Base-by-base conservation (phyloP, 768 basidiomycete species). In the Tylopilus plumbeoviolaceoides region DNA sequence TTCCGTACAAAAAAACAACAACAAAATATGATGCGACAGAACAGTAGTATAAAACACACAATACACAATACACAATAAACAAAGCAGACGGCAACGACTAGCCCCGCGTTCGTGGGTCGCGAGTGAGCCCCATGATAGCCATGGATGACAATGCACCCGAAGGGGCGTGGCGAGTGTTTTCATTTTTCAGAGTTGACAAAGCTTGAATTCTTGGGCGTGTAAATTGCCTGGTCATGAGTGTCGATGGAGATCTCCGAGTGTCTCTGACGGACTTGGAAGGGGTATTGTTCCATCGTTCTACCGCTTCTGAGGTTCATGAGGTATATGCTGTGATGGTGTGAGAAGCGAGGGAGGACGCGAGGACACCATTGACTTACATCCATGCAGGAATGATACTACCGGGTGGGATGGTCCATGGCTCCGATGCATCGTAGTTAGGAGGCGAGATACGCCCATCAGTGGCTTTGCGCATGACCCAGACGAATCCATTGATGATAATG, bases 331-430 rank as follows among this genome's bases (percentile, higher is more conserved):
- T 30, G 45, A 17, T 7, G 7, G 44, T 7, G 18, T 60, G 14
- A 59, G 51, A 42, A 4, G 17, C 10, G 4, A 36, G 14, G 7
- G 33, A 28, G 8, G 21, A 20, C 17, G 3, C 14, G 21, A 44
- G 7, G 4, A n/a, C 14, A 40, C 15, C 11, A 2, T 18, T 2
- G 17, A 76, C 80, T 56, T 68, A 83, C 85, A 88, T 70, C 88
- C 87, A 90, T 14, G 62, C 44, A 41, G 89, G 89, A 18, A 84
- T 59, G 28, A 91, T 77, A 15, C 83, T 75, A 36, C 88, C 88
- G 20, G 84, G 81, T 12, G 89, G 89, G 14, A 89, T 70, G 10
- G 78, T 73, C 87, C 88, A 91, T 46, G 74, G 73, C 64, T 91
- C 89, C 5, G 84, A 73, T 27, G 73, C 64, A 15, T 85, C 83